Evolutionary conservation across 2,329 filamentous ascomycete species (phyloP), one percentile per base, ranked within the genome.

Genomic region (Fusarium tuaranense): DNA sequence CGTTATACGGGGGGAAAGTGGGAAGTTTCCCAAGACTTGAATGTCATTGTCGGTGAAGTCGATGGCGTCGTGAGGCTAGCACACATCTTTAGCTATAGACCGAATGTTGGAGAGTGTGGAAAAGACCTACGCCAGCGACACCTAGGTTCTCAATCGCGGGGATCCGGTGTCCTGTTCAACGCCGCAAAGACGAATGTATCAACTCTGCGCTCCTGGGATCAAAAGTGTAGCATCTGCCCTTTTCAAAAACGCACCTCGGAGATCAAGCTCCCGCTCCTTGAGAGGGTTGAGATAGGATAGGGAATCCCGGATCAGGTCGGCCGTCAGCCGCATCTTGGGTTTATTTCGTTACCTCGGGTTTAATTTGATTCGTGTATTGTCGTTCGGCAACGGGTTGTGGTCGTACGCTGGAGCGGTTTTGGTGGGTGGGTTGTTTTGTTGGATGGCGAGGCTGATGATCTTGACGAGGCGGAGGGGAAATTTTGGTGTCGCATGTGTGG

Each of bases 1-100:
- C 78, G 91, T 93, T 79, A 98, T 88, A 77, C 97, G 93, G 55
- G 95, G 95, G 66, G 94, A 96, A 61, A 97, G 91, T 5, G 97
- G 97, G 83, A 99, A 98, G 86, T 98, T 98, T 76, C 92, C 93
- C 74, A 99, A 90, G 60, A 93, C 88, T 78, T 94, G 91, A 80
- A 99, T 96, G 84, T 98, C 95, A 84, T 99, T 99, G 88, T 99
- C 97, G 84, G 97, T 98, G 80, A 99, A 92, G 86, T 99, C 97
- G 88, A 99, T 97, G 76, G 94, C 92, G 87, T 98, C 97, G 89
- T 97, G 95, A 79, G 95, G 94, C 94, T 97, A 79, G 7, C 34
- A 41, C 14, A 6, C 30, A 34, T 39, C 12, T 59, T 18, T n/a
- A 57, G 27, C 36, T 58, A 20, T 41, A 64, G 48, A 16, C 41